These are phyloP conservation scores for Xylaria longipes DNA, from an alignment of 495 filamentous ascomycete species.

Conservation along the genomic window DNA sequence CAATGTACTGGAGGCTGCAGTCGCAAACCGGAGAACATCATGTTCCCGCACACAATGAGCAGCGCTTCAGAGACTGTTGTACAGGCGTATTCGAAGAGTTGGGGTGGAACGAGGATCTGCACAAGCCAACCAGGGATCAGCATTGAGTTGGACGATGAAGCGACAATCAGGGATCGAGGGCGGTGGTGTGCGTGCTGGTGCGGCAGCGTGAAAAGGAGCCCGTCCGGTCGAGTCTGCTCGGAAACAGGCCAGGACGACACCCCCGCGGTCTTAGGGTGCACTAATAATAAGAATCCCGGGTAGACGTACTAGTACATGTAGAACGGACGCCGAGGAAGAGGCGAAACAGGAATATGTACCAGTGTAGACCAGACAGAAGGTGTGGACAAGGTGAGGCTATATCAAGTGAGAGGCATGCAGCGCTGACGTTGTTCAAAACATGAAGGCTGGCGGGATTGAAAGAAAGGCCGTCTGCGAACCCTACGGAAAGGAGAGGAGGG, in stretches of 20 bases:
- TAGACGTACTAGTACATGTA: constrained; percentile 29
- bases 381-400: constrained; percentile 15
- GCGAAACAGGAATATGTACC: constrained; percentile 11
- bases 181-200: not conserved
- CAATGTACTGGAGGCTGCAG: constrained; percentile 39
- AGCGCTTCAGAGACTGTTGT: constrained; percentile 33
- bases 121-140: constrained; percentile 31
- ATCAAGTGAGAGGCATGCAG: constrained; percentile 14
- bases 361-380: not conserved
- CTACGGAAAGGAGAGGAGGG: not conserved
- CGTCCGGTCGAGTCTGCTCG: constrained; percentile 1
- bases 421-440: constrained; percentile 17
- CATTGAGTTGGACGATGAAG: constrained; percentile 28
- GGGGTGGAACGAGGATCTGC: constrained; percentile 36
- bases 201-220: not conserved
- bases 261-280: not conserved
- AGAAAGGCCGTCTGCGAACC: constrained; percentile 10
- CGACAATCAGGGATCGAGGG: constrained; percentile 15
- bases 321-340: constrained; percentile 6
- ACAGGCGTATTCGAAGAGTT: constrained; percentile 33
- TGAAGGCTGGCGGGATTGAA: constrained; percentile 11
- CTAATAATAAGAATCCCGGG: not conserved
- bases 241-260: not conserved
- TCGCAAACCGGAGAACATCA: constrained; percentile 38
- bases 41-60: constrained; percentile 36